These are phyloP conservation scores for Plectosphaerella cucumerina DNA, from an alignment of 2,329 filamentous ascomycete species.

Conservation along the genomic window DNA sequence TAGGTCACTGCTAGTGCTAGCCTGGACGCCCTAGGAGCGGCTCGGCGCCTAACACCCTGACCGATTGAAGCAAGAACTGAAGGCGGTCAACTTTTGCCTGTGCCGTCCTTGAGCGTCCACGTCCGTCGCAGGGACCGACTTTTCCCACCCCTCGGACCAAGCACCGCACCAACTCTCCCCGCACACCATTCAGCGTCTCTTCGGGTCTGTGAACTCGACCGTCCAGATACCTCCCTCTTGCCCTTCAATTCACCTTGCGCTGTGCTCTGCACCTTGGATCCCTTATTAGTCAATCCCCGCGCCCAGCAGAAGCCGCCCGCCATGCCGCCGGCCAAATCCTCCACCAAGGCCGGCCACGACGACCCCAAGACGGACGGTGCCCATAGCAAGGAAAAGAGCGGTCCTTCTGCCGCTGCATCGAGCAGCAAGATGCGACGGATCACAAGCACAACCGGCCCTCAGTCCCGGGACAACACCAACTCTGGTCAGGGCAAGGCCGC, in stretches of 20 bases:
- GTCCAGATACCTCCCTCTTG: no score
- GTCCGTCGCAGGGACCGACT: not conserved
- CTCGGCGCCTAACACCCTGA: not conserved
- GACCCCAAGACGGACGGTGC: conserved; percentile 39
- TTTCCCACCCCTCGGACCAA: not conserved
- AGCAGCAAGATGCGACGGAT: conserved; percentile 53
- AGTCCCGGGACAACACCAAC: conserved; percentile 16
- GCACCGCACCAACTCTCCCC: not conserved
- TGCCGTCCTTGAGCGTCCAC: not conserved
- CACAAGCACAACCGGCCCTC: conserved; percentile 43
- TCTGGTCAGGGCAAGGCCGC: conserved; percentile 18
- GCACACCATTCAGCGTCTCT: not conserved
- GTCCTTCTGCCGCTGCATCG: conserved; percentile 28
- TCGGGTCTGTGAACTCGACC: not conserved
- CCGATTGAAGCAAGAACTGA: not conserved
- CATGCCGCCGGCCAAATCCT: conserved; percentile 44
- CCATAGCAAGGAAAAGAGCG: conserved; percentile 40
- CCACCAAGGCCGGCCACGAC: conserved; percentile 32
- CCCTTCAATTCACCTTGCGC: no score
- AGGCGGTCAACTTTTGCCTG: not conserved
- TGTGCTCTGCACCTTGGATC: no score
- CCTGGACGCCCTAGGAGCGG: not conserved
- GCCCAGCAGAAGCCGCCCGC: conserved; percentile 1
- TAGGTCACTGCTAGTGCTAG: not conserved
- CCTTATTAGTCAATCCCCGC: not conserved